Percentiles rank a stretch among this genome's conserved stretches.
phyloP scores from a whole-genome alignment of 1,284 basidiomycete genomes.

The Trichosporon sp. region DNA sequence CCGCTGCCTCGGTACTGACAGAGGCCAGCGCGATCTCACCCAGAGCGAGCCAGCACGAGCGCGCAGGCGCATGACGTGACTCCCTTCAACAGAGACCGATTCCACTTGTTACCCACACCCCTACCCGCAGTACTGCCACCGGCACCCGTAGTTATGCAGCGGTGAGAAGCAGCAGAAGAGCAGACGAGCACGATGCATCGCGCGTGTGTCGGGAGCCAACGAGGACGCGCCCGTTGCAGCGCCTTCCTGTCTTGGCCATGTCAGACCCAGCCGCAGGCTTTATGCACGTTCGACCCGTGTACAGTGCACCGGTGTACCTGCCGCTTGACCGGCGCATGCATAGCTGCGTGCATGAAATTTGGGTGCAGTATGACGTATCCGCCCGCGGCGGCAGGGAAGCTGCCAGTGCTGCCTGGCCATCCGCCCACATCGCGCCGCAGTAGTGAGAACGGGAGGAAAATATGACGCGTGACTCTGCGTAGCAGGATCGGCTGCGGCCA shows the following conservation, averaged over 20 bases:
- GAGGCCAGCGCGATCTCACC: too few species aligned
- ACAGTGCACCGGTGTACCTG: too few species aligned
- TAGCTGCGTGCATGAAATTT: not conserved
- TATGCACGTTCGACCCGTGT: too few species aligned
- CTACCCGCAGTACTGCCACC: not conserved
- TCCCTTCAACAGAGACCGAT: not conserved
- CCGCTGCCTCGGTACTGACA: too few species aligned
- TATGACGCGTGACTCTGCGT: not conserved
- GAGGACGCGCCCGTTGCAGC: not conserved
- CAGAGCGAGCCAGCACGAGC: not conserved
- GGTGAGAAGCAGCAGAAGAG: not conserved
- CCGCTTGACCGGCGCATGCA: too few species aligned
- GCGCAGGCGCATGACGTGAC: not conserved
- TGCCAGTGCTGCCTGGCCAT: not conserved
- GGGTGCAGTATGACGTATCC: not conserved
- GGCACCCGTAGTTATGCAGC: not conserved
- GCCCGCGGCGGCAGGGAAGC: not conserved
- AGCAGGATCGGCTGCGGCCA: not conserved
- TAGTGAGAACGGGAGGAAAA: conserved; percentile 2
- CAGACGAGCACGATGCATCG: not conserved
- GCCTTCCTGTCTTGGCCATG: not conserved
- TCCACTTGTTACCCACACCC: not conserved
- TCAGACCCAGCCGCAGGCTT: not conserved
- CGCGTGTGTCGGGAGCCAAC: not conserved
- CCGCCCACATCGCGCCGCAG: too few species aligned